Evolutionary conservation across 163 green algal genomes (phyloP), one percentile per base, ranked within the genome.

Genomic region (Scenedesmus sp.): DNA sequence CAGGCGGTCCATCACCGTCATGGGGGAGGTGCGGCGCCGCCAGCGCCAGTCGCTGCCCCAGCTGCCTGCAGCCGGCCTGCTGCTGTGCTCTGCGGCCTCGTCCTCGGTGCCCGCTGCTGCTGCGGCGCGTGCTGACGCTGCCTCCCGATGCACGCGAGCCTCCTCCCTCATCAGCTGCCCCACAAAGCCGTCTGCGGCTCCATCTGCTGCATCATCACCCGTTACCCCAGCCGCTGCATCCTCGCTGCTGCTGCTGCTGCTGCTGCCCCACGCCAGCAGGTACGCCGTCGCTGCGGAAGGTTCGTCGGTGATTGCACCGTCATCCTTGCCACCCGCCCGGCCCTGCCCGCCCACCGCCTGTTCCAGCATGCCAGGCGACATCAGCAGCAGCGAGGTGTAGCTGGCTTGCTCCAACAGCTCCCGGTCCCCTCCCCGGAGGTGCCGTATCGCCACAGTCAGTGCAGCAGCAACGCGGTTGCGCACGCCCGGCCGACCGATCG

Each of bases 311-410:
- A 92, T 89, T 1, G 81, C 81, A 10, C 81, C 68, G 16, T 92
- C 88, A 16, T 88, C 88, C 81, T 89, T 92, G 12, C 81, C 81
- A 1, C 59, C 68, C 18, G 86, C 40, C 81, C 81, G 49, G 42
- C 88, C 61, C 65, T 92, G 88, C 12, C 88, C 82, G 3, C 81
- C 88, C 33, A 92, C 35, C 12, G 70, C 61, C 40, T 89, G 81
- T 73, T 92, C 88, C 13, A 89, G 35, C 88, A 92, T 89, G 10
- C 88, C 88, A 15, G 88, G 82, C 18, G 42, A 85, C 82, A 92
- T 84, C 81, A 92, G 88, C 88, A 92, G 81, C 81, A 92, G 46
- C 4, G 85, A 90, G 33, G 85, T 85, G 85, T 89, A 79, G 46
- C 81, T 61, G 13, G 61, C 68, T 40, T 92, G 88, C 81, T 92